phyloP scores from a whole-genome alignment of 345 rosid genomes.

The Kandelia obovata region DNA sequence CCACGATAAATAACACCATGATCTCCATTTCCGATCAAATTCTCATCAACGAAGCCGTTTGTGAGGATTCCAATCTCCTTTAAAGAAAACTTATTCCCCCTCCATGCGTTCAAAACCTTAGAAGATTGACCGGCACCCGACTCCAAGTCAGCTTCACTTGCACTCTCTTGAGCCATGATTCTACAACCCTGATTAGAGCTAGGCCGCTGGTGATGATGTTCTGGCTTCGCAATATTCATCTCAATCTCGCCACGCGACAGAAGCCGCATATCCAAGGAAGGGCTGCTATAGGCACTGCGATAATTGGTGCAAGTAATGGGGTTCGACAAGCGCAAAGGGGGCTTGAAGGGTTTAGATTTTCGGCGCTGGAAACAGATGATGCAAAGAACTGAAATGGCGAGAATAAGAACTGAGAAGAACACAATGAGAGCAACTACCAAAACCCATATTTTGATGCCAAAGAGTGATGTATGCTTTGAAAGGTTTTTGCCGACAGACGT shows the following conservation, averaged over 20 bases:
- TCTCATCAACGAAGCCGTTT: slow-evolving; percentile 45
- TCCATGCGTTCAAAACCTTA: slow-evolving; percentile 7
- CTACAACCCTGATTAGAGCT: slow-evolving; percentile 18
- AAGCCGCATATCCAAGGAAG: slow-evolving; percentile 34
- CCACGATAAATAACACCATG: slow-evolving; percentile 49
- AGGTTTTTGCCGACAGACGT: slow-evolving; percentile 26
- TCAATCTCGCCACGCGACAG: slow-evolving; percentile 36
- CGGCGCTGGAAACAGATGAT: slow-evolving; percentile 29
- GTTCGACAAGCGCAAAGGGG: slow-evolving; percentile 34
- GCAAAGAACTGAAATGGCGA: slow-evolving; percentile 27
- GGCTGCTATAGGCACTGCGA: slow-evolving; percentile 13
- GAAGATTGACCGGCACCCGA: slow-evolving; percentile 1
- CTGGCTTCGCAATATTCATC: slow-evolving; percentile 27
- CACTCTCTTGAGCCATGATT: neutral
- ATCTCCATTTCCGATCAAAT: slow-evolving; percentile 52
- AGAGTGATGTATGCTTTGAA: slow-evolving; percentile 41
- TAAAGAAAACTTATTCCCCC: slow-evolving; percentile 30
- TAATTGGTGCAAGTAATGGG: slow-evolving; percentile 16
- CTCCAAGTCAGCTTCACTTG: slow-evolving; percentile 15
- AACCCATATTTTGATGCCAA: slow-evolving; percentile 53
- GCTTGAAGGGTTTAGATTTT: slow-evolving; percentile 20
- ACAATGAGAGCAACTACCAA: slow-evolving; percentile 29
- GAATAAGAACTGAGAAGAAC: slow-evolving; percentile 23
- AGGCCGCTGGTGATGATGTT: slow-evolving; percentile 16
- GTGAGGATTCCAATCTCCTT: slow-evolving; percentile 51